Percentiles rank a stretch among this genome's conserved stretches.
phyloP scores from a whole-genome alignment of 2,329 filamentous ascomycete genomes.

The Diaporthe sp. region DNA sequence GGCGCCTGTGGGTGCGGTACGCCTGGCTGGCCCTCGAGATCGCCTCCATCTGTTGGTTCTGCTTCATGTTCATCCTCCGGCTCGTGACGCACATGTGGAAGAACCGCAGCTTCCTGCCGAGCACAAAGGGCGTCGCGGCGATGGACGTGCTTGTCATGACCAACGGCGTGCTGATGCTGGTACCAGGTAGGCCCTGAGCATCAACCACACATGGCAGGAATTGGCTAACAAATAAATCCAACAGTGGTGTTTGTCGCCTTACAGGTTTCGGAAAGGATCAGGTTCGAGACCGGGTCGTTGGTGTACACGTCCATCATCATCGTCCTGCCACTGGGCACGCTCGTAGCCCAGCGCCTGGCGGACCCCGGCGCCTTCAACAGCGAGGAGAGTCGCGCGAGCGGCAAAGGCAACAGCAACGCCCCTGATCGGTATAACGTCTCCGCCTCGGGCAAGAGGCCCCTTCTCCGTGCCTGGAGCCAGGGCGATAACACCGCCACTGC shows the following conservation, averaged over 20 bases:
- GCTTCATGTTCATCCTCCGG: slow-evolving; percentile 67
- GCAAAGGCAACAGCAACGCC: slow-evolving; percentile 37
- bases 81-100: slow-evolving; percentile 62
- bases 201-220: no score
- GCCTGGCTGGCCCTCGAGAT: slow-evolving; percentile 51
- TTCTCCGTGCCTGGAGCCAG: slow-evolving; percentile 35
- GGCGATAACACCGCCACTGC: slow-evolving; percentile 39
- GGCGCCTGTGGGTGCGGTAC: slow-evolving; percentile 55
- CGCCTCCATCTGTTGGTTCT: slow-evolving; percentile 61
- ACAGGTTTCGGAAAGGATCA: slow-evolving; percentile 56
- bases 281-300: slow-evolving; percentile 65
- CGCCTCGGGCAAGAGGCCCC: slow-evolving; percentile 38
- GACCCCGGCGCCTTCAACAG: slow-evolving; percentile 45
- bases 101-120: slow-evolving; percentile 62
- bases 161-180: slow-evolving; percentile 68
- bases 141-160: slow-evolving; percentile 70
- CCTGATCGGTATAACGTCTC: slow-evolving; percentile 41
- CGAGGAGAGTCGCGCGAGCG: slow-evolving; percentile 30
- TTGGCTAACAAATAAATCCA: background rate
- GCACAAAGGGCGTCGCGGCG: slow-evolving; percentile 57
- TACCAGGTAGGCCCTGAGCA: slow-evolving; percentile 62
- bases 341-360: slow-evolving; percentile 63
- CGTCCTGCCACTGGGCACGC: slow-evolving; percentile 65
- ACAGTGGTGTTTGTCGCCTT: slow-evolving; percentile 66
- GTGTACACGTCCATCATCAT: slow-evolving; percentile 64